Evolutionary conservation across 768 basidiomycete genomes (phyloP), one percentile per base, ranked within the genome.

Genomic region (Rubroboletus satanas): DNA sequence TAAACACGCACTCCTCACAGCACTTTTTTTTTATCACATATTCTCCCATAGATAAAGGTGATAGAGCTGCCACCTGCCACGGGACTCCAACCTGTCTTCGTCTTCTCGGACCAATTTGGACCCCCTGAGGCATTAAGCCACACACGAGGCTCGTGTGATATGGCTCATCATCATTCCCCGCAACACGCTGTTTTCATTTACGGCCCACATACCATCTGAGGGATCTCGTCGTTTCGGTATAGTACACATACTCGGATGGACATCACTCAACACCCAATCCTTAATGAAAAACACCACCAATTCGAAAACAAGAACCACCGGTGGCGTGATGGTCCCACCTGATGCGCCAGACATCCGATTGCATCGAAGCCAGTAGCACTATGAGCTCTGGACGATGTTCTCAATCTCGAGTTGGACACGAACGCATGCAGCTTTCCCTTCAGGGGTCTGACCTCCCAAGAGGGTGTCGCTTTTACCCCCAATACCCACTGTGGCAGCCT

Each of bases 381-480:
- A 62, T 58, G 52, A 42, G 32, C 61, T 62, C 52, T 52, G 69
- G 72, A 84, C 74, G 56, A 87, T 82, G 47, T 79, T 74, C 72
- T 90, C 88, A 39, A 90, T 75, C 66, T 85, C 82, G 32, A 87
- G 73, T 67, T 83, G 77, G 26, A 85, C 78, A 11, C 88, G 77
- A 2, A 82, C 77, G 1, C 86, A 82, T 18, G 85, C 83, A 4
- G 86, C 83, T 23, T 72, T 79, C 15, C 84, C 86, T 58, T 84
- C 85, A 8, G 81, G 72, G n/a, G 75, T 74, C 42, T 73, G 63
- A 0, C 86, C 87, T 4, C 88, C 88, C 33, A 90, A 78, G 29
- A 79, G 50, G 35, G 62, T 37, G 36, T 71, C 59, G 51, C 70
- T 46, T 37, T 62, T 55, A 7, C 67, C 51, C 43, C 75, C 78